Percentiles rank a stretch among this genome's conserved stretches.
Evolutionary conservation across 805 yeast genomes (phyloP).

Genomic region (Kodamaea restingae): DNA sequence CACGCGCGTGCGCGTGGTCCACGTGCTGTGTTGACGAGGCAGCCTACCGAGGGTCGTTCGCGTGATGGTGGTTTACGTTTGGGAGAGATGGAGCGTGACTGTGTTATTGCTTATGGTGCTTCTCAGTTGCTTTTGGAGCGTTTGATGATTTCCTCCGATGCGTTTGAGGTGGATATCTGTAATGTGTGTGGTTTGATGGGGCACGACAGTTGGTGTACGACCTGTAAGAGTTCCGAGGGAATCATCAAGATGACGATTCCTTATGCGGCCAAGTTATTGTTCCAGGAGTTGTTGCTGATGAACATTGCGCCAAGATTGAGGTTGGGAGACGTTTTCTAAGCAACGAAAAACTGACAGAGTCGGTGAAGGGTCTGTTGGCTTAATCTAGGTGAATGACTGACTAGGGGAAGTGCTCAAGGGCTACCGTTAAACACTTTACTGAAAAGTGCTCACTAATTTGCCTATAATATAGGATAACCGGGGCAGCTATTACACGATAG

Average conservation of each 20-base stretch:
- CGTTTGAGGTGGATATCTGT: conserved; percentile 95
- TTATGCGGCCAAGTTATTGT: conserved; percentile 94
- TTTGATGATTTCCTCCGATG: conserved; percentile 94
- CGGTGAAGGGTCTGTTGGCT: too few relatives aligned
- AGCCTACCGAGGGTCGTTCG: conserved; percentile 98
- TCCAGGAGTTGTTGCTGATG: conserved; percentile 98
- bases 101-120: conserved; percentile 99
- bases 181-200: conserved; percentile 96
- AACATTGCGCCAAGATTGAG: conserved; percentile 95
- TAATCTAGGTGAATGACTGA: too few relatives aligned
- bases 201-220: conserved; percentile 95
- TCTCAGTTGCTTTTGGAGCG: conserved; percentile 91
- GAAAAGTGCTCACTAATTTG: too few relatives aligned
- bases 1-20: conserved; percentile 99
- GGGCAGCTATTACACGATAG: too few relatives aligned
- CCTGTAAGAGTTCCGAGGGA: conserved; percentile 83
- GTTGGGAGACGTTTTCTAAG: conserved; percentile 72
- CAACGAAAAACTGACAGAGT: too few relatives aligned
- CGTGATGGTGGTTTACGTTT: conserved; percentile 98
- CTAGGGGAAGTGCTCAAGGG: too few relatives aligned
- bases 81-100: conserved; percentile 99
- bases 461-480: too few relatives aligned
- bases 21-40: conserved; percentile 94
- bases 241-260: conserved; percentile 95
- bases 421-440: too few relatives aligned